phyloP scores from a whole-genome alignment of 176 grass and related monocot genomes.

The Ampelocalamus luodianensis region DNA sequence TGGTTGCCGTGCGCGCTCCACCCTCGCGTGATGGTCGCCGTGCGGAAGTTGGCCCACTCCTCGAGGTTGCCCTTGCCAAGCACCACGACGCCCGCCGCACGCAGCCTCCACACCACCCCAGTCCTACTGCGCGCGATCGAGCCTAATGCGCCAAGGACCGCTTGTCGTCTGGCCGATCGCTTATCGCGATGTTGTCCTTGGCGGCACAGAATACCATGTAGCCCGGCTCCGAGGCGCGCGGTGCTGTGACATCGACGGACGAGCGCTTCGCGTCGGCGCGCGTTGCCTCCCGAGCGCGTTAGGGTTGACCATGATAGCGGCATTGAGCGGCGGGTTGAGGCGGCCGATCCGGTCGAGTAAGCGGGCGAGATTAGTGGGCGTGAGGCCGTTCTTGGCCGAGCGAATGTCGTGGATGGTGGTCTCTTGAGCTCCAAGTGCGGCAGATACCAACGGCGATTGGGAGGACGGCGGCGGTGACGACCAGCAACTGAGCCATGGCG shows the following conservation, averaged over 20 bases:
- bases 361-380: constrained; percentile 34
- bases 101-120: constrained; percentile 49
- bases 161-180: constrained; percentile 54
- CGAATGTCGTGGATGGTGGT: constrained; percentile 55
- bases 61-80: constrained; percentile 63
- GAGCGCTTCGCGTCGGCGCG: constrained; percentile 28
- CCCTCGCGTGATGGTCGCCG: not conserved
- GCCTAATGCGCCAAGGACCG: constrained; percentile 45
- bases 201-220: constrained; percentile 52
- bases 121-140: too few species aligned
- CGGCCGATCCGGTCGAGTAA: constrained; percentile 26
- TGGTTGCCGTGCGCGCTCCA: constrained; percentile 58
- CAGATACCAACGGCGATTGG: not conserved
- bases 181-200: constrained; percentile 59
- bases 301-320: constrained; percentile 58
- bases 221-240: not conserved
- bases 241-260: not conserved
- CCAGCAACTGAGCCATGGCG: not conserved
- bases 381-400: constrained; percentile 46
- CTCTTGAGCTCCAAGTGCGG: constrained; percentile 45
- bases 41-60: constrained; percentile 52
- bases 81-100: constrained; percentile 46
- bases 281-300: constrained; percentile 34
- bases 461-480: not conserved
- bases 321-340: constrained; percentile 52